A percentile compares a stretch with the other conserved stretches of the same genome.
These are phyloP conservation scores for Exophiala mesophila DNA, from an alignment of 2,329 filamentous ascomycete genomes.

Conservation along the genomic window DNA sequence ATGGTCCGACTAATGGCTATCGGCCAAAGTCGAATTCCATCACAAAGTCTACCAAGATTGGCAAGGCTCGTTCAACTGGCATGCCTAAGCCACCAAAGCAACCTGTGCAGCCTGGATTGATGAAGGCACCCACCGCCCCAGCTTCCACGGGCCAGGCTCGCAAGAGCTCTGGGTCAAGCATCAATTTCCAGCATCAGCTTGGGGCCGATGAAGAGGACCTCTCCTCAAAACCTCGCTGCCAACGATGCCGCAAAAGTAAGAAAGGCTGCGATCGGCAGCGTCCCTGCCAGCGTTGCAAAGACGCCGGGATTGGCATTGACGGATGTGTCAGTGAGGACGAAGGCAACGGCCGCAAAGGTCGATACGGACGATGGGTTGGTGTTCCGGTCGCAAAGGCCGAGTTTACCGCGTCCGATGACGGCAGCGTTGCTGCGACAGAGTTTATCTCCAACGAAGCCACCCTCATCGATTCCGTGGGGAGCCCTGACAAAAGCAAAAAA, in stretches of 20 bases:
- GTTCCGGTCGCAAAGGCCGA: constrained; percentile 58
- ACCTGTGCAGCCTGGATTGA: constrained; percentile 39
- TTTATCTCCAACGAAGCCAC: constrained; percentile 30
- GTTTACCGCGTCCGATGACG: constrained; percentile 52
- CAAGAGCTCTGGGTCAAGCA: constrained; percentile 59
- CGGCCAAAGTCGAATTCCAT: constrained; percentile 21
- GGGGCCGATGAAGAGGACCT: constrained; percentile 78
- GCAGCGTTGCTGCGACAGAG: constrained; percentile 12
- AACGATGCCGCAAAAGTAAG: constrained; percentile 98
- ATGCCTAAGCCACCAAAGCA: constrained; percentile 38
- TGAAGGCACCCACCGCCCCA: constrained; percentile 40
- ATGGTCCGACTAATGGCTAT: constrained; percentile 22
- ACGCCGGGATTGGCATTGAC: constrained; percentile 87
- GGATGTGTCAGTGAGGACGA: constrained; percentile 97
- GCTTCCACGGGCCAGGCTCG: constrained; percentile 42
- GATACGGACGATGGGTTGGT: constrained; percentile 71
- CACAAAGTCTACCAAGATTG: constrained; percentile 25
- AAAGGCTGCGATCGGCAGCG: constrained; percentile 97
- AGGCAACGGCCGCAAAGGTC: constrained; percentile 91
- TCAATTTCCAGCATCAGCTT: constrained; percentile 60
- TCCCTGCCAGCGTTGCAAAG: constrained; percentile 90
- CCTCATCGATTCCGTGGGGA: constrained; percentile 31
- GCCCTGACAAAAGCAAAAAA: constrained; percentile 62
- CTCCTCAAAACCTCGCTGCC: constrained; percentile 92
- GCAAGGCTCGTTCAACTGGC: constrained; percentile 33